Base-by-base conservation (phyloP, 352 stramenopile species). In the Globisporangium carolinianum region DNA sequence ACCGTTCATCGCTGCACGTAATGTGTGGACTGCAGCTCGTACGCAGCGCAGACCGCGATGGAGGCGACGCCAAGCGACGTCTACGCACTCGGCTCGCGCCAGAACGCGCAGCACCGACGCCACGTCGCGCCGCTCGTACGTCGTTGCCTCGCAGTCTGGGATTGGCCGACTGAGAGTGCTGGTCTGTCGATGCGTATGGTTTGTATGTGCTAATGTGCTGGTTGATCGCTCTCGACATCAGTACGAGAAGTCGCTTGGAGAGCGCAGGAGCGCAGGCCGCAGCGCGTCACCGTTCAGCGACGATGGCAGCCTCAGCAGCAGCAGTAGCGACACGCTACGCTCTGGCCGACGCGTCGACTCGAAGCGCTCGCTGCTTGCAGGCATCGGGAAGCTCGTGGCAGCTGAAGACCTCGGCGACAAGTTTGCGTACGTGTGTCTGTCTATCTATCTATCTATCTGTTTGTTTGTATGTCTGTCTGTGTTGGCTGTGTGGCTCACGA, bases 301-400 rank as follows among this genome's bases (percentile, higher is more conserved):
- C 10, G 59, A 56, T 7, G 1, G 14, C 42, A 51, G 24, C 8
- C 38, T 4, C 49, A 54, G 10, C 12, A 59, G 47, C 47, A 83
- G 66, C 56, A 48, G 52, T 2, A 83, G 62, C 51, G 66, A 43
- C 10, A 63, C 64, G 15, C 73, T 62, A 10, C 60, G 83, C 17
- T 76, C 70, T 41, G 65, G 75, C 5, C 74, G 70, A 41, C 67
- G 72, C 51, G 52, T 86, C 11, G 73, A 85, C 51, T 74, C 75
- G 1, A 75, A 74, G 11, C 70, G 71, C 42, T 92, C 79, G 4
- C 59, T 92, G n/a, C 80, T 92, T 14, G 80, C 80, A 11, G 83
- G 80, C 0, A 90, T 92, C 35, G 79, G 79, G 12, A 87, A 90
- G 17, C 62, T 85, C 5, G 75, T 92, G n/a, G 76, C 83, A 14